These are phyloP conservation scores for Aspergillus diversus DNA, from an alignment of 495 filamentous ascomycete genomes.

Conservation along the genomic window DNA sequence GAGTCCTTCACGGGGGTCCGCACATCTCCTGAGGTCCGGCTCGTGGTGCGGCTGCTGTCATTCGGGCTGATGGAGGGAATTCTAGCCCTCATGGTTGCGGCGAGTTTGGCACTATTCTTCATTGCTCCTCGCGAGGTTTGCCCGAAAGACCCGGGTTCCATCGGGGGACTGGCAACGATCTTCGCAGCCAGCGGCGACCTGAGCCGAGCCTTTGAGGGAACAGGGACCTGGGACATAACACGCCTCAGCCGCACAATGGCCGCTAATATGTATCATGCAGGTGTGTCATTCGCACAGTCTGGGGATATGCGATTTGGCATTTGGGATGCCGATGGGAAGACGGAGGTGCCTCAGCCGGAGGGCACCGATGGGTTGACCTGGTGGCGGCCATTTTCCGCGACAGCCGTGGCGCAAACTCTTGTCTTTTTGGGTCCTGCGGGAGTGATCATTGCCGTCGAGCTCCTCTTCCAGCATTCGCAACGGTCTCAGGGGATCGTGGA, in stretches of 20 bases:
- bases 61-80: slow-evolving; percentile 17
- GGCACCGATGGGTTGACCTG: background rate
- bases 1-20: background rate
- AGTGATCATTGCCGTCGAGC: background rate
- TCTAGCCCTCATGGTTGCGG: slow-evolving; percentile 11
- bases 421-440: background rate
- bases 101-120: background rate
- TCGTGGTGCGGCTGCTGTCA: slow-evolving; percentile 15
- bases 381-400: background rate
- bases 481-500: background rate
- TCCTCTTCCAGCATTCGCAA: slow-evolving; percentile 1
- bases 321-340: background rate
- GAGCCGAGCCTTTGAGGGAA: background rate
- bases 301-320: background rate
- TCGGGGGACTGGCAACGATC: slow-evolving; percentile 23
- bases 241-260: background rate
- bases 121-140: slow-evolving; percentile 7
- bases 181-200: slow-evolving; percentile 1
- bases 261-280: background rate
- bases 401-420: background rate
- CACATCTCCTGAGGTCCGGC: background rate
- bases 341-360: background rate
- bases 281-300: background rate
- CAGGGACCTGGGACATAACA: background rate
- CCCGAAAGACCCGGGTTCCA: slow-evolving; percentile 22